A percentile compares a stretch with the other conserved stretches of the same genome.
These are phyloP conservation scores for Scleromitrula shiraiana DNA, from an alignment of 2,329 filamentous ascomycete species.

Conservation along the genomic window DNA sequence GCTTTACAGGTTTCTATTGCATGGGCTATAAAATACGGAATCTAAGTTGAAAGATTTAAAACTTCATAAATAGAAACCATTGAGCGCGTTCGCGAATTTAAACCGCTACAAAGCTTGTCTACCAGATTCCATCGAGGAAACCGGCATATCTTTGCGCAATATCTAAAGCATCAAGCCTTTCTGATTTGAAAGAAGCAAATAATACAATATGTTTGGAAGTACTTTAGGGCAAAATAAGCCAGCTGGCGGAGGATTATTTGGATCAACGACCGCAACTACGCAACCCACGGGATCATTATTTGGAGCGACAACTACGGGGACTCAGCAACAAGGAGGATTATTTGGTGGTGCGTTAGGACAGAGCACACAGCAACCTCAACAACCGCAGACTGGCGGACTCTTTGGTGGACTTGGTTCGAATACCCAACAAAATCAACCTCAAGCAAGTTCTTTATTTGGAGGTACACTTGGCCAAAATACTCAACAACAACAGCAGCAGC, in stretches of 20 bases:
- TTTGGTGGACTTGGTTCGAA: slow-evolving; percentile 22
- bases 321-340: slow-evolving; percentile 13
- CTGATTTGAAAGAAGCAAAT: not conserved
- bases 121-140: not conserved
- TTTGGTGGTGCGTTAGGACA: slow-evolving; percentile 16
- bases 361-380: slow-evolving; percentile 19
- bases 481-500: slow-evolving; percentile 13
- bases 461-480: slow-evolving; percentile 2
- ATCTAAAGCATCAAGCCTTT: not conserved
- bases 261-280: slow-evolving; percentile 8
- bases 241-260: slow-evolving; percentile 20
- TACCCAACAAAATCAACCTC: slow-evolving; percentile 22
- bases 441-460: slow-evolving; percentile 10
- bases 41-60: not conserved
- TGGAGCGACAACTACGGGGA: slow-evolving; percentile 28
- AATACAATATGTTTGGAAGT: slow-evolving; percentile 19
- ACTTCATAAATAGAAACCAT: not conserved
- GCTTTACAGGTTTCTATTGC: not conserved
- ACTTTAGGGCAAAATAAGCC: slow-evolving; percentile 20
- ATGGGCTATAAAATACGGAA: no score
- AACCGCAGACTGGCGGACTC: slow-evolving; percentile 27
- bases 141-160: not conserved
- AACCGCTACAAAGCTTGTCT: no score
- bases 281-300: slow-evolving; percentile 14
- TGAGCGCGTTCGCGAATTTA: slow-evolving; percentile 7